A percentile compares a stretch with the other conserved stretches of the same genome.
Evolutionary conservation across 1,284 basidiomycete species (phyloP).

Genomic region (Ceratobasidium theobromae): DNA sequence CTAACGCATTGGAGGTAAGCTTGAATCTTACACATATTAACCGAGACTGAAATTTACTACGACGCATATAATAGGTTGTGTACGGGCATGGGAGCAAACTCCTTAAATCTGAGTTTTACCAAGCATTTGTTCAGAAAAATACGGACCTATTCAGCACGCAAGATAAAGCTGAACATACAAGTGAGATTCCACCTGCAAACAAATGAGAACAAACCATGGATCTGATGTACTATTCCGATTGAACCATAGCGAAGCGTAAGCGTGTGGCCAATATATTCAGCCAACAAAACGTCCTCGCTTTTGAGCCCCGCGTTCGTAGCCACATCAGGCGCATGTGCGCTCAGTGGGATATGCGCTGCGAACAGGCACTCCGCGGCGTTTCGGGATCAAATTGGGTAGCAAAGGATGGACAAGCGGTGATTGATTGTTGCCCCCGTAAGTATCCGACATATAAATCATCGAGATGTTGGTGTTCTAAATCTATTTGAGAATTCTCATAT

Average conservation of each 20-base stretch:
- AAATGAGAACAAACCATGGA: no score
- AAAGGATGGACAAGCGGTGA: conserved; percentile 35
- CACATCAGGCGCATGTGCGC: not conserved
- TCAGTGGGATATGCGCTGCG: not conserved
- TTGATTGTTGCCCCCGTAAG: not conserved
- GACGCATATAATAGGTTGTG: not conserved
- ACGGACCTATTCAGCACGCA: not conserved
- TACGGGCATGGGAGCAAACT: not conserved
- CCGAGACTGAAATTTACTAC: not conserved
- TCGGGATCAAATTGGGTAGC: not conserved
- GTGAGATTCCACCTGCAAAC: not conserved
- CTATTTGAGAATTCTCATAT: not conserved
- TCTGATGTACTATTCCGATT: conserved; percentile 37
- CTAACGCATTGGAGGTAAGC: conserved; percentile 65
- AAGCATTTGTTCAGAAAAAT: not conserved
- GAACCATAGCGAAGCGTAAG: not conserved
- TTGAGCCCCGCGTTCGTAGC: not conserved
- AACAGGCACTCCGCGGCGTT: conserved; percentile 45
- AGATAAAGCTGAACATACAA: not conserved
- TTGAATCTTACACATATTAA: not conserved
- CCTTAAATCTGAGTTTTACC: not conserved
- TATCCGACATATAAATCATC: not conserved
- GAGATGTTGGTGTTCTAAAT: not conserved
- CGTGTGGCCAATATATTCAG: not conserved
- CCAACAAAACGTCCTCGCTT: not conserved